phyloP scores from a whole-genome alignment of 2,329 filamentous ascomycete species.

The Neofusicoccum laricinum region DNA sequence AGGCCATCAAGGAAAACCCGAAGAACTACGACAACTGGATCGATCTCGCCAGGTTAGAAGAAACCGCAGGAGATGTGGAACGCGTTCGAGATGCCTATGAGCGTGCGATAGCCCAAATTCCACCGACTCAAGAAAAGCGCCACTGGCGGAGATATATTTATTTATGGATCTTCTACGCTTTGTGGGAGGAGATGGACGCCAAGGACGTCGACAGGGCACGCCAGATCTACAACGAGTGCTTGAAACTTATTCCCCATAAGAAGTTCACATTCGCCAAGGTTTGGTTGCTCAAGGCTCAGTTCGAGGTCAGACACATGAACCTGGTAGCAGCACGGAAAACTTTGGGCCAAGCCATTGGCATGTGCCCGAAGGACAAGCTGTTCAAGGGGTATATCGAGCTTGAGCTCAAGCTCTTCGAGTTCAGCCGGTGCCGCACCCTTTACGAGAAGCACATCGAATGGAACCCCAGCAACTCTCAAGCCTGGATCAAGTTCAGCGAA shows the following conservation, averaged over 20 bases:
- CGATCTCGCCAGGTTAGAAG: slow-evolving; percentile 88
- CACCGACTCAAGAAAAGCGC: slow-evolving; percentile 91
- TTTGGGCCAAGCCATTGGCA: slow-evolving; percentile 83
- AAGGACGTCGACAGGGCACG: slow-evolving; percentile 75
- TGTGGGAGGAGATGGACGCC: slow-evolving; percentile 88
- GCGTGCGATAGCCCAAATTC: slow-evolving; percentile 89
- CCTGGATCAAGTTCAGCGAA: slow-evolving; percentile 96
- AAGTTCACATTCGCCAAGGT: slow-evolving; percentile 97
- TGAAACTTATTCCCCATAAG: slow-evolving; percentile 88
- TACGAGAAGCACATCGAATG: slow-evolving; percentile 94
- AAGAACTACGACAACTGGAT: slow-evolving; percentile 99
- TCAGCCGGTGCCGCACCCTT: slow-evolving; percentile 81
- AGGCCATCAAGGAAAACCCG: slow-evolving; percentile 87
- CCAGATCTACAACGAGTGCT: slow-evolving; percentile 86
- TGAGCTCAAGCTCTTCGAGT: slow-evolving; percentile 92
- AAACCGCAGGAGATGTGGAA: slow-evolving; percentile 76
- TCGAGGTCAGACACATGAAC: slow-evolving; percentile 85
- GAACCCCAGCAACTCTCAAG: slow-evolving; percentile 85
- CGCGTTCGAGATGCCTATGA: slow-evolving; percentile 92
- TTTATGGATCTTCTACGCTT: slow-evolving; percentile 94
- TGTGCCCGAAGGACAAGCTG: slow-evolving; percentile 93
- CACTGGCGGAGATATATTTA: slow-evolving; percentile 98
- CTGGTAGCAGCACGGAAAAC: slow-evolving; percentile 80
- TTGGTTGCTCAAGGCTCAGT: slow-evolving; percentile 91
- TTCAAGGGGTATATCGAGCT: slow-evolving; percentile 93